Evolutionary conservation across 306 rosid species (phyloP).

Genomic region (Fagus crenata): DNA sequence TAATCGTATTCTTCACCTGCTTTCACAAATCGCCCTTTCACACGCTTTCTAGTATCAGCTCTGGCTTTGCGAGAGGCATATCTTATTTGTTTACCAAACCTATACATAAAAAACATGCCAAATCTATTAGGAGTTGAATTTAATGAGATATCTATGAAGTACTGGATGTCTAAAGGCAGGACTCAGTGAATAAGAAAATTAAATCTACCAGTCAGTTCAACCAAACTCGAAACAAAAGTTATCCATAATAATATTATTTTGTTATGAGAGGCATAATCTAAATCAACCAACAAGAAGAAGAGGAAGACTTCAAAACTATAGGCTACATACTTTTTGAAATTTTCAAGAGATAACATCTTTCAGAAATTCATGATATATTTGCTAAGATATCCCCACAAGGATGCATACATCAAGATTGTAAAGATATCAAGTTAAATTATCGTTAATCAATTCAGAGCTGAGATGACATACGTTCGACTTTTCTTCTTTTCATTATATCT

Average conservation of each 20-base stretch:
- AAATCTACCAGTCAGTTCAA: conserved; percentile 1
- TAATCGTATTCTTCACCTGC: conserved; percentile 77
- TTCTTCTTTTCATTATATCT: conserved; percentile 90
- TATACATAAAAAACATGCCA: conserved; percentile 38
- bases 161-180: conserved; percentile 2
- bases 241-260: not conserved
- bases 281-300: not conserved
- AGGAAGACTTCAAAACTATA: not conserved
- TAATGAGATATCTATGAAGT: conserved; percentile 7
- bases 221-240: not conserved
- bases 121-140: conserved; percentile 13
- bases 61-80: conserved; percentile 90
- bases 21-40: conserved; percentile 87
- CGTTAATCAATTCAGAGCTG: conserved; percentile 8
- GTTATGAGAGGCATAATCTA: not conserved
- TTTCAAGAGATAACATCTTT: not conserved
- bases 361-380: not conserved
- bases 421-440: not conserved
- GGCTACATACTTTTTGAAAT: not conserved
- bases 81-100: conserved; percentile 94
- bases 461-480: conserved; percentile 61
- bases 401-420: not conserved
- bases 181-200: not conserved
- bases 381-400: not conserved
- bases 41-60: conserved; percentile 90